Evolutionary conservation across 768 basidiomycete genomes (phyloP).

Genomic region (Botryobasidium botryosum): DNA sequence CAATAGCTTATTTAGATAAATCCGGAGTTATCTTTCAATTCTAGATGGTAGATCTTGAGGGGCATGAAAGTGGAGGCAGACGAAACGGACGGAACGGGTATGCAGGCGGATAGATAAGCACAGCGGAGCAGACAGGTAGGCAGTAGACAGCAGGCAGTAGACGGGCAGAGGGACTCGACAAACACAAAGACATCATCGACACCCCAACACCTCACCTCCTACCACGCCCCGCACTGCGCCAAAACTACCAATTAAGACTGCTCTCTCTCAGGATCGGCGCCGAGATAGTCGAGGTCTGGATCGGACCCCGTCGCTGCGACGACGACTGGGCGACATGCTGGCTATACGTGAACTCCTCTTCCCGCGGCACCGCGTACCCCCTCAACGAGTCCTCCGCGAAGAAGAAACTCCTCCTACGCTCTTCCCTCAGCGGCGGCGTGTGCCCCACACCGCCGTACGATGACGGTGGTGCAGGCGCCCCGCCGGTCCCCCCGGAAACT

Average conservation of each 20-base stretch:
- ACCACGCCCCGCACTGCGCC: too few relatives aligned
- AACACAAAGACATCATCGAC: too few relatives aligned
- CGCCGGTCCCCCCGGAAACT: constrained; percentile 1
- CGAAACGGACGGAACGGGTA: too few relatives aligned
- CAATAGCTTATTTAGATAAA: too few relatives aligned
- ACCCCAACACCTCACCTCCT: too few relatives aligned
- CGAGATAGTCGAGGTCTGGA: constrained; percentile 47
- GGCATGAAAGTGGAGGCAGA: too few relatives aligned
- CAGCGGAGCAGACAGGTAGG: too few relatives aligned
- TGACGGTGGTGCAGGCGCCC: constrained; percentile 18
- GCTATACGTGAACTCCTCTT: constrained; percentile 25
- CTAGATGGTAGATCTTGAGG: too few relatives aligned
- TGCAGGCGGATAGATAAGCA: too few relatives aligned
- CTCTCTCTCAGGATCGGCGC: constrained; percentile 65
- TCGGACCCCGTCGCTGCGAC: constrained; percentile 30
- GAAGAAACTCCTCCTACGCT: constrained; percentile 41
- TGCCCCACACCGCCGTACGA: constrained; percentile 7
- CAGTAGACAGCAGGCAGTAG: too few relatives aligned
- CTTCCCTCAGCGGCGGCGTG: constrained; percentile 3
- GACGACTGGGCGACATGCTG: constrained; percentile 16
- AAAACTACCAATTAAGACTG: constrained; percentile 78
- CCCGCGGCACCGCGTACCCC: constrained; percentile 24
- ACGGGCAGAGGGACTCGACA: too few relatives aligned
- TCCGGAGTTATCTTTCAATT: too few relatives aligned
- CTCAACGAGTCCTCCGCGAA: constrained; percentile 72